Evolutionary conservation across 2,329 filamentous ascomycete genomes (phyloP), one percentile per base, ranked within the genome.

Genomic region (Zarea fungicola): DNA sequence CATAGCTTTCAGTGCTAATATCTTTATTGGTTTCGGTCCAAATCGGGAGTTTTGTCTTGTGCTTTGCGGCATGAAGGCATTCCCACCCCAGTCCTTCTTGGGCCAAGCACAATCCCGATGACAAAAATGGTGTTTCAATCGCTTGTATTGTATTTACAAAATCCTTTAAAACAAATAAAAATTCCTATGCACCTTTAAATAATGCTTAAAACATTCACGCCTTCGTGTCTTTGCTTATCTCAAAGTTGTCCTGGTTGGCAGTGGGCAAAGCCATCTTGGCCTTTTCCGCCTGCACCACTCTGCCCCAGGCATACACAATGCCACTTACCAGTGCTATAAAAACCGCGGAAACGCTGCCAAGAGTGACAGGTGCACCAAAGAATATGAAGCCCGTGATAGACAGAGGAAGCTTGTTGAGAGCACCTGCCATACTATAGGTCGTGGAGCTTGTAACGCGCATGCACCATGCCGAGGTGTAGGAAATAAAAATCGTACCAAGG

Each of bases 401-500:
- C 59, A 99, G 91, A 35, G 93, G 93, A 26, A 99, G 84, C 77
- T 99, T 99, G 80, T 99, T 99, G 62, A 99, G 77, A 16, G 92
- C 89, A 54, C 93, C 93, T 49, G 97, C 93, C 92, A 99, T 97
- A 25, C 89, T 95, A 76, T 97, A 99, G 2, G 93, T 99, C 8
- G 93, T 99, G 16, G 91, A 96, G 0, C 91, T 95, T 7, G 93
- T 97, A 56, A 96, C 88, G 57, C 93, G 91, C 55, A 99, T 95
- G 65, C 93, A 97, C 93, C 93, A 99, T 31, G 93, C 93, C 14
- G 92, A 96, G 64, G 90, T 95, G 78, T 99, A 99, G n/a, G 92
- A 97, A 69, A 99, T 99, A 73, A 96, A 96, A 62, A 97, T 91
- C 43, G 91, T 88, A 29, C 84, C 91, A 47, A 96, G 77, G 52